phyloP scores from a whole-genome alignment of 257 asterid genomes.

The Solanum virginianum region DNA sequence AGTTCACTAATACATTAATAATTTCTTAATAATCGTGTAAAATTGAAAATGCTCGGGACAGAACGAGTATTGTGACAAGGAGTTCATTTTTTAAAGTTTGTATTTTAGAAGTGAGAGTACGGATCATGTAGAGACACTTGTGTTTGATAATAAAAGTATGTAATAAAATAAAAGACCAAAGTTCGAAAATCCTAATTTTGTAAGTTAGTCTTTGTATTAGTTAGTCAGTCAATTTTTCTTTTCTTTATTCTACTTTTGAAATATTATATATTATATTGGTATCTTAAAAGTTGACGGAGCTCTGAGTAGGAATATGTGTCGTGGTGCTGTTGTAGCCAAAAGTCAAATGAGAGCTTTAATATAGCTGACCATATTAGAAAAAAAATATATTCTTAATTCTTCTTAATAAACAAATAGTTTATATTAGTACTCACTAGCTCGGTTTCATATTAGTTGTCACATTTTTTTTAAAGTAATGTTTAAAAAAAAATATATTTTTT shows the following conservation, averaged over 20 bases:
- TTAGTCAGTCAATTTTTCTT: background rate
- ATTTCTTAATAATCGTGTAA: too few species aligned
- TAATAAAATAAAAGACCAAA: slow-evolving; percentile 2
- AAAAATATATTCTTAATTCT: background rate
- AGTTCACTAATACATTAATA: too few species aligned
- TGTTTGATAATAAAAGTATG: background rate
- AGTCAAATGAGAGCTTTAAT: slow-evolving; percentile 19
- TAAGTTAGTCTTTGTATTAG: slow-evolving; percentile 32
- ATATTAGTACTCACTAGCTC: rapidly evolving
- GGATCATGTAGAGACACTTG: background rate
- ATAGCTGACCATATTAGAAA: background rate
- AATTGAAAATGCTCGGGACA: too few species aligned
- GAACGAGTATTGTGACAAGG: too few species aligned
- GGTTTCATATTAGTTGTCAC: too few species aligned
- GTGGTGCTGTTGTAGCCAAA: slow-evolving; percentile 13
- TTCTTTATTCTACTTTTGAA: background rate
- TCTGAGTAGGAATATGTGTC: slow-evolving; percentile 31
- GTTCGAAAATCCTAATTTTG: slow-evolving; percentile 34
- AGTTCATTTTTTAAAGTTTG: background rate
- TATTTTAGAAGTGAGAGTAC: background rate
- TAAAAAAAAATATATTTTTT: too few species aligned
- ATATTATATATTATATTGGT: slow-evolving; percentile 7
- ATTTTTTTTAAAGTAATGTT: too few species aligned
- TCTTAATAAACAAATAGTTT: background rate
- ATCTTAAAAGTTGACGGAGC: slow-evolving; percentile 35